Evolutionary conservation across 202 grass and related monocot genomes (phyloP).

Genomic region (Musa balbisiana): DNA sequence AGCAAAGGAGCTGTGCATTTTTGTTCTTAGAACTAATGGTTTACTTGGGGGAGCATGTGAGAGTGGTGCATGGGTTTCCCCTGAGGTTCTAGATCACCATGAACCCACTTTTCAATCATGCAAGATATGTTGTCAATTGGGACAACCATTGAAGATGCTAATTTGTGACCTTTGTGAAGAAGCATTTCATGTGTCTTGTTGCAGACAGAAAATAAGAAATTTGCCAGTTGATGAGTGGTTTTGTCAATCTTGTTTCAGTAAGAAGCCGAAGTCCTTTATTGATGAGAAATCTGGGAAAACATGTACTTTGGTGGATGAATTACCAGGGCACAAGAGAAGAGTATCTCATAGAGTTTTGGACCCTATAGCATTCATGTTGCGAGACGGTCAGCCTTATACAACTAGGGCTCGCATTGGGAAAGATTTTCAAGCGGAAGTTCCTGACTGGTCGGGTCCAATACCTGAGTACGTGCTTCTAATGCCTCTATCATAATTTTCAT

Average conservation of each 20-base stretch:
- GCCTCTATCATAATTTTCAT: not conserved
- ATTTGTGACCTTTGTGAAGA: slow-evolving; percentile 28
- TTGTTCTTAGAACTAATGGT: slow-evolving; percentile 16
- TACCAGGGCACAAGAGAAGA: not conserved
- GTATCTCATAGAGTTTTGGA: not conserved
- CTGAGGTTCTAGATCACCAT: not conserved
- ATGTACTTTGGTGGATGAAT: not conserved
- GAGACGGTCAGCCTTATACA: slow-evolving; percentile 8
- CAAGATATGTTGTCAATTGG: slow-evolving; percentile 3
- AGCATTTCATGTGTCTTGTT: slow-evolving; percentile 29
- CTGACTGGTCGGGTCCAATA: slow-evolving; percentile 16
- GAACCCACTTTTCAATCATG: not conserved
- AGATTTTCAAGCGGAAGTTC: slow-evolving; percentile 31
- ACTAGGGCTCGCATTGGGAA: slow-evolving; percentile 17
- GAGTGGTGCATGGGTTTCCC: slow-evolving; percentile 1
- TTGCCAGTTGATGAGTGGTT: slow-evolving; percentile 16
- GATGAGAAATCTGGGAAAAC: not conserved
- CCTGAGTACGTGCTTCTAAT: slow-evolving; percentile 1
- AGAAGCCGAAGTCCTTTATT: not conserved
- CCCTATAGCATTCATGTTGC: slow-evolving; percentile 10
- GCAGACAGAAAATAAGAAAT: slow-evolving; percentile 6
- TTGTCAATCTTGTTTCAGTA: slow-evolving; percentile 23
- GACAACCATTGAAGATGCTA: slow-evolving; percentile 16
- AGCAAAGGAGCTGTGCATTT: slow-evolving; percentile 16
- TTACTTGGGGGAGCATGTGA: slow-evolving; percentile 6